These are phyloP conservation scores for Scheffersomyces ergatensis DNA, from an alignment of 805 yeast genomes.

Conservation along the genomic window DNA sequence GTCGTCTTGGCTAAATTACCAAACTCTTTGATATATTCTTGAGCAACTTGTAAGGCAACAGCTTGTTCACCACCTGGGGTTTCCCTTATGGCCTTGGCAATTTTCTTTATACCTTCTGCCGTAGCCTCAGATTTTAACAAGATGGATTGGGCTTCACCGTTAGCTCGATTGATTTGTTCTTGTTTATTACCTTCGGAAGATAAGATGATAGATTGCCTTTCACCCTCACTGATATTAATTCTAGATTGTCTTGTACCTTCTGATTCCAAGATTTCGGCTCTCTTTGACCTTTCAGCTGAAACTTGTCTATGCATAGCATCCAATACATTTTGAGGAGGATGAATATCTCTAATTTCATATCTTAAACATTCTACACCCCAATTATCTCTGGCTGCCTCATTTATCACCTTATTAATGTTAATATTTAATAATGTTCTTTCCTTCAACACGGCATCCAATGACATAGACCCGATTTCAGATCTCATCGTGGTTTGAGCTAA, in stretches of 20 bases:
- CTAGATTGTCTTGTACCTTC: conserved; percentile 80
- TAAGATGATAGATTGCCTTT: conserved; percentile 64
- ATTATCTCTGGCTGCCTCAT: conserved; percentile 73
- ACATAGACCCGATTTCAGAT: conserved; percentile 80
- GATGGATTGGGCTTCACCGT: conserved; percentile 72
- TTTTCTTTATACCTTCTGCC: conserved; percentile 62
- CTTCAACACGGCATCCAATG: conserved; percentile 72
- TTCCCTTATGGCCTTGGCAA: conserved; percentile 65
- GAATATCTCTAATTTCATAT: conserved; percentile 84
- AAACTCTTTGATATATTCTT: conserved; percentile 78
- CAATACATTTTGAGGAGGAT: conserved; percentile 80
- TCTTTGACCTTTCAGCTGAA: conserved; percentile 78
- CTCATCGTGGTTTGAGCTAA: conserved; percentile 91
- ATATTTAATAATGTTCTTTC: conserved; percentile 72
- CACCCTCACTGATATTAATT: conserved; percentile 84
- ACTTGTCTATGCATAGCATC: conserved; percentile 93
- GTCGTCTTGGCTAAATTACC: conserved; percentile 79
- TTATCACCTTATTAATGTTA: conserved; percentile 74
- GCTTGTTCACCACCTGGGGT: conserved; percentile 76
- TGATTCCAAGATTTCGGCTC: conserved; percentile 84
- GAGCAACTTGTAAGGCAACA: conserved; percentile 76
- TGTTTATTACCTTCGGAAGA: conserved; percentile 71
- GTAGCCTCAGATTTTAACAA: conserved; percentile 67
- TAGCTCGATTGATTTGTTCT: conserved; percentile 64
- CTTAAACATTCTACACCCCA: conserved; percentile 87